phyloP scores from a whole-genome alignment of 768 basidiomycete species.

The Rhizopogon rudus region DNA sequence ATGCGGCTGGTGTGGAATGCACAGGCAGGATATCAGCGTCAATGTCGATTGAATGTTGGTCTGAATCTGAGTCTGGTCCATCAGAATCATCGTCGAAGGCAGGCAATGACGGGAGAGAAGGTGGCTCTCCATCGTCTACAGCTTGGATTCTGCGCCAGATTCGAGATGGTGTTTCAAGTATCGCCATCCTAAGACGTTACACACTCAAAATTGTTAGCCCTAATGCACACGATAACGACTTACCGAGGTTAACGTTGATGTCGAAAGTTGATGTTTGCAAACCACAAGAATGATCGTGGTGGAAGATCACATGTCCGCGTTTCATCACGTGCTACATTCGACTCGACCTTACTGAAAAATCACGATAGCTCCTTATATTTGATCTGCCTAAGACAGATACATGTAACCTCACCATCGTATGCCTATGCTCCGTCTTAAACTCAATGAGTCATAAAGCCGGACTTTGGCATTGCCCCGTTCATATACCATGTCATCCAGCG shows the following conservation, averaged over 20 bases:
- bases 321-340: neutral
- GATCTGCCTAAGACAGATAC: too few species aligned
- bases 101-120: constrained; percentile 76
- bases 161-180: constrained; percentile 78
- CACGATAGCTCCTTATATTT: too few species aligned
- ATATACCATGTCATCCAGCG: too few species aligned
- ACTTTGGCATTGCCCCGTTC: too few species aligned
- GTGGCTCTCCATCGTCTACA: constrained; percentile 70
- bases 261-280: neutral
- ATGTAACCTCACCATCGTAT: too few species aligned
- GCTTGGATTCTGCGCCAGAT: constrained; percentile 82
- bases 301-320: constrained; percentile 21
- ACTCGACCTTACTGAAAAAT: too few species aligned
- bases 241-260: neutral
- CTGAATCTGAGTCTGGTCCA: constrained; percentile 30
- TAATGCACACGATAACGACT: neutral
- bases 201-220: neutral
- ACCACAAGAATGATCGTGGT: constrained; percentile 15
- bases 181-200: constrained; percentile 29
- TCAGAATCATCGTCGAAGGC: constrained; percentile 64
- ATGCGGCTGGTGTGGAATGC: constrained; percentile 61
- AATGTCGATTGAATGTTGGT: constrained; percentile 36
- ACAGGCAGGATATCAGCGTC: constrained; percentile 46
- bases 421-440: too few species aligned
- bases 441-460: too few species aligned